Evolutionary conservation across 352 stramenopile genomes (phyloP).

Genomic region (Phytophthora niederhauseri): DNA sequence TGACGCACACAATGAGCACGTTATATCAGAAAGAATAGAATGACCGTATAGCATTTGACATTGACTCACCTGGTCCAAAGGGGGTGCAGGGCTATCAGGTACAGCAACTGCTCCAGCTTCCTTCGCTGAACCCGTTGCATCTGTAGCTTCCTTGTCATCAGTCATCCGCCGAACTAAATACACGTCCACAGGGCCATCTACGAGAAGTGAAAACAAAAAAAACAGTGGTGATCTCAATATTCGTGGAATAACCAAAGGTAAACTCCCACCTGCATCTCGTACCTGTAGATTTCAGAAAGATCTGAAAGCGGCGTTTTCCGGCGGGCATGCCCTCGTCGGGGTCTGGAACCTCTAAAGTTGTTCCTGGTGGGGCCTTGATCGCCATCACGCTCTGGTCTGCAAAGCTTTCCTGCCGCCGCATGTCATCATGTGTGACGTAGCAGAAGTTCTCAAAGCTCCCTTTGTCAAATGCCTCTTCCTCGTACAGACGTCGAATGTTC

Average conservation of each 20-base stretch:
- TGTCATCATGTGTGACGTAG: slow-evolving; percentile 90
- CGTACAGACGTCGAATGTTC: slow-evolving; percentile 82
- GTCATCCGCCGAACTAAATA: slow-evolving; percentile 83
- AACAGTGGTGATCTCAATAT: background rate
- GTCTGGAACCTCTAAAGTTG: slow-evolving; percentile 95
- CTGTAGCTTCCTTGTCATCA: slow-evolving; percentile 50
- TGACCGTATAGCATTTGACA: slow-evolving; percentile 1
- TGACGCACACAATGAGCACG: background rate
- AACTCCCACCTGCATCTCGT: slow-evolving; percentile 3
- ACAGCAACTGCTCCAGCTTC: slow-evolving; percentile 25
- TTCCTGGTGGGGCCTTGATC: slow-evolving; percentile 94
- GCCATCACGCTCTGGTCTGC: slow-evolving; percentile 93
- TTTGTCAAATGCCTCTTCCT: slow-evolving; percentile 83
- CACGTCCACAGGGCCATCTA: slow-evolving; percentile 90
- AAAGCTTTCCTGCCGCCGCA: slow-evolving; percentile 85
- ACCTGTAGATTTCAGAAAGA: slow-evolving; percentile 94
- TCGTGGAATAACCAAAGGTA: background rate
- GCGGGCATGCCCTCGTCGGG: slow-evolving; percentile 93
- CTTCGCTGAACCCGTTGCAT: slow-evolving; percentile 19
- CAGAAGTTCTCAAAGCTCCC: slow-evolving; percentile 81
- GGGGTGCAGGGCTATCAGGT: slow-evolving; percentile 42
- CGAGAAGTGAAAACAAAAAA: background rate
- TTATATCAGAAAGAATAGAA: background rate
- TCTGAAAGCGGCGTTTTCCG: slow-evolving; percentile 92
- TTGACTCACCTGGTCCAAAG: slow-evolving; percentile 61